phyloP scores from a whole-genome alignment of 345 rosid genomes.

The Bruguiera parviflora region DNA sequence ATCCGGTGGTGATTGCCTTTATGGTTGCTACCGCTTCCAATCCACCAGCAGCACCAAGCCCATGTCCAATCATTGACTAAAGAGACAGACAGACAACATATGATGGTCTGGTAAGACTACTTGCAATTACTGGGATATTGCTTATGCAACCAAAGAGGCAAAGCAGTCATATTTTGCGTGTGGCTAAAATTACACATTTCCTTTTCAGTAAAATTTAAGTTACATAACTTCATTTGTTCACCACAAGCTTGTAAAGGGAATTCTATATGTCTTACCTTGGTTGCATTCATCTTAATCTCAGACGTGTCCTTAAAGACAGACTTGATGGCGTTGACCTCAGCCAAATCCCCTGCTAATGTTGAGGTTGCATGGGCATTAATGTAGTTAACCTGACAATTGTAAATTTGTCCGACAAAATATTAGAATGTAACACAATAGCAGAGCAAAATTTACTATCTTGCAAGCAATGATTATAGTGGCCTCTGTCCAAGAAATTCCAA shows the following conservation, averaged over 20 bases:
- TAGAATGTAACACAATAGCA: background rate
- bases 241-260: no score
- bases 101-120: background rate
- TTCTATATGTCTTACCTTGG: constrained; percentile 41
- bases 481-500: background rate
- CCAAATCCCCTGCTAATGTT: constrained; percentile 66
- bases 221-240: background rate
- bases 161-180: no score
- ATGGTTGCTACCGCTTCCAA: constrained; percentile 66
- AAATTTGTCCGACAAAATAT: background rate
- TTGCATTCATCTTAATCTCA: constrained; percentile 67
- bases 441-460: background rate
- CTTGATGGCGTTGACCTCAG: constrained; percentile 68
- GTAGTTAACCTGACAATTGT: constrained; percentile 49
- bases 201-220: no score
- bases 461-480: background rate
- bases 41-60: constrained; percentile 69
- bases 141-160: no score
- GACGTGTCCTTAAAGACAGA: constrained; percentile 59
- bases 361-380: constrained; percentile 70
- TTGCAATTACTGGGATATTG: no score
- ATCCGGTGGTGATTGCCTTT: constrained; percentile 65
- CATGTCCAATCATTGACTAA: constrained; percentile 69
- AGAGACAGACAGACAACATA: background rate
- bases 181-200: no score